Base-by-base conservation (phyloP, 331 rosid genomes). In the Saraca asoca region DNA sequence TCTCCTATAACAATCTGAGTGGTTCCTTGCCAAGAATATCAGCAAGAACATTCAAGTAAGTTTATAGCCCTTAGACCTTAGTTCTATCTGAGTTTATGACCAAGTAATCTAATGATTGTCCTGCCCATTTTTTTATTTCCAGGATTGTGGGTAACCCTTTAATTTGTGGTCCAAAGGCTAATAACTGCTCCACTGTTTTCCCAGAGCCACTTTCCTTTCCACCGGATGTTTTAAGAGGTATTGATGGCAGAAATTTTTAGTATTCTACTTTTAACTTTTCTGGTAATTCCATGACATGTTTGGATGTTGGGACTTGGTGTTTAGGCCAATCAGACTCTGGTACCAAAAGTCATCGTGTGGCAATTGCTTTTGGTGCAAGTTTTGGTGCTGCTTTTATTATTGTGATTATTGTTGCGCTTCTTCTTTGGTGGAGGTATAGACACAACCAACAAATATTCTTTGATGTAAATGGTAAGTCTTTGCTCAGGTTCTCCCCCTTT, bases 11-110 rank as follows among this genome's bases (percentile, higher is more conserved):
- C 85, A 94, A 94, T 81, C 71, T 94, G 72, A 90, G 88, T 46
- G 95, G 99, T 66, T 72, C 96, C 62, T 74, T 94, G 80, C 97
- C 99, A 39, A 86, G 90, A 73, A 72, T 90, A 68, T 74, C 92
- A n/a, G 92, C 99, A 67, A 86, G 99, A 85, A 94, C 99, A 50
- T 90, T 94, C 80, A 94, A 90, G 99, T 94, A 72, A 85, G 92
- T 67, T 37, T 42, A 15, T 68, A 24, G 31, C 31, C 31, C 31
- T 0, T 49, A 31, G 12, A 55, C 17, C 50, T 65, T 33, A 46
- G 5, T 69, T 55, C 51, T 73, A 56, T 38, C 18, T 64, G 13
- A 64, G 66, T 80, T 62, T 42, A 49, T 57, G 7, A 5, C 15
- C 14, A 42, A 58, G 31, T 33, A 17, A 50, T 6, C 38, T 19